Conservation (phyloP, 495 filamentous ascomycete genomes). For the Aspergillus campestris region DNA sequence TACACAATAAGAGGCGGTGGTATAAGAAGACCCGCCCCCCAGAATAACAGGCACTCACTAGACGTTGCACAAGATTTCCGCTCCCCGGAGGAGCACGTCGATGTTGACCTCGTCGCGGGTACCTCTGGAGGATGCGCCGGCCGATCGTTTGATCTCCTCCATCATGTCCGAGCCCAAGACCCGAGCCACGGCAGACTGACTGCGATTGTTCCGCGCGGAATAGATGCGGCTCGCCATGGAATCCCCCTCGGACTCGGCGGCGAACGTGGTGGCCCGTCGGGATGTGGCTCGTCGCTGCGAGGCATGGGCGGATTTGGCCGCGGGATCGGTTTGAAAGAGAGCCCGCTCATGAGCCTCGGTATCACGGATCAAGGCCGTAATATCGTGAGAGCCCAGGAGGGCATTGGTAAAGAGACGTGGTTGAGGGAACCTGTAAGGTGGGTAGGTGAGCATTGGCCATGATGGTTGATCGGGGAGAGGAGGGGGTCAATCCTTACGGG, state of each 20-base stretch:
- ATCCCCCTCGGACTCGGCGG: slow-evolving; percentile 30
- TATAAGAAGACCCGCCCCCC: neutral
- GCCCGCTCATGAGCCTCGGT: slow-evolving; percentile 93
- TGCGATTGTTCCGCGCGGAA: slow-evolving; percentile 48
- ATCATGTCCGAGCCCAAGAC: slow-evolving; percentile 84
- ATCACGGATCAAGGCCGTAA: slow-evolving; percentile 89
- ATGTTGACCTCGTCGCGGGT: slow-evolving; percentile 69
- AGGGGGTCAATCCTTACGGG: slow-evolving; percentile 47
- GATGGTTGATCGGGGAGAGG: neutral
- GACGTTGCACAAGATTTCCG: slow-evolving; percentile 81
- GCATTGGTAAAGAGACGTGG: slow-evolving; percentile 97
- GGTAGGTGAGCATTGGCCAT: neutral
- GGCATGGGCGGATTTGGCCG: slow-evolving; percentile 31
- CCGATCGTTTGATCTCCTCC: slow-evolving; percentile 61
- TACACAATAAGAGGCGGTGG: neutral
- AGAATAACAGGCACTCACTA: slow-evolving; percentile 48
- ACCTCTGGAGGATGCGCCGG: slow-evolving; percentile 32
- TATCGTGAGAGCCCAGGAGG: slow-evolving; percentile 77
- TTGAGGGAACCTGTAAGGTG: slow-evolving; percentile 53
- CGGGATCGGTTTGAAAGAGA: slow-evolving; percentile 80
- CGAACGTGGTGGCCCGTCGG: slow-evolving; percentile 40
- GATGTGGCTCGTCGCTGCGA: slow-evolving; percentile 32
- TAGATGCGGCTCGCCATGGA: slow-evolving; percentile 44
- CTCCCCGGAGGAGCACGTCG: slow-evolving; percentile 74
- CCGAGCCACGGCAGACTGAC: slow-evolving; percentile 80